phyloP scores from a whole-genome alignment of 2,329 filamentous ascomycete species.

The Dryadomyces sulphureus region DNA sequence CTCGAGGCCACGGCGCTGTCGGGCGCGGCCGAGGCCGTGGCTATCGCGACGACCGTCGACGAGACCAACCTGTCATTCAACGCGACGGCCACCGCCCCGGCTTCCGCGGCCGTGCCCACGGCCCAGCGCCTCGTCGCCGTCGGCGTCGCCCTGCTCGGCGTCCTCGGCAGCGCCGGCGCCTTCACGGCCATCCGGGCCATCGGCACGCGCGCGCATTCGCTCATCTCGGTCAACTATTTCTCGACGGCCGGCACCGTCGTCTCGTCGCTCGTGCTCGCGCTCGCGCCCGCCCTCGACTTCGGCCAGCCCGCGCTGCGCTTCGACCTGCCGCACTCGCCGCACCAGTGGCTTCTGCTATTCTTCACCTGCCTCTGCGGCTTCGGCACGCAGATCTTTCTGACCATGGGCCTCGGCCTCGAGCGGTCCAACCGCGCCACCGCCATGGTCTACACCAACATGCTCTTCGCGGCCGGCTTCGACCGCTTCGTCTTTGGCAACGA shows the following conservation, averaged over 20 bases:
- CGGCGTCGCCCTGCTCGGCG: constrained; percentile 50
- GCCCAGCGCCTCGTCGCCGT: constrained; percentile 12
- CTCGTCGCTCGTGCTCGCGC: constrained; percentile 43
- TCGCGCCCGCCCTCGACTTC: constrained; percentile 28
- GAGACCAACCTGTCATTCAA: too few species aligned
- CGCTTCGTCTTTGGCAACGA: constrained; percentile 34
- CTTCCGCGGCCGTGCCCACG: constrained; percentile 1
- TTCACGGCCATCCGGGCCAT: constrained; percentile 68
- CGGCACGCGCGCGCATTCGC: constrained; percentile 61
- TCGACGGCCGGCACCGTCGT: constrained; percentile 55
- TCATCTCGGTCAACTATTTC: constrained; percentile 83
- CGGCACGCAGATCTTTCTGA: constrained; percentile 74
- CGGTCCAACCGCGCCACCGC: constrained; percentile 43
- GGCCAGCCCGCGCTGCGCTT: constrained; percentile 31
- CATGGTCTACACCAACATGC: constrained; percentile 44
- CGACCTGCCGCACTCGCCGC: constrained; percentile 22
- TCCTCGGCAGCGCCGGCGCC: constrained; percentile 59
- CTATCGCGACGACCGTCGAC: not conserved
- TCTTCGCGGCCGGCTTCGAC: constrained; percentile 39
- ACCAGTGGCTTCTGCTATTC: constrained; percentile 52
- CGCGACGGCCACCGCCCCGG: not conserved
- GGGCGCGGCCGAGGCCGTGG: not conserved
- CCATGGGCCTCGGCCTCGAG: constrained; percentile 55
- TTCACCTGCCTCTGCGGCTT: constrained; percentile 64
- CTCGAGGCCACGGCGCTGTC: not conserved